phyloP scores from a whole-genome alignment of 495 filamentous ascomycete species.

The Sordaria brevicollis region DNA sequence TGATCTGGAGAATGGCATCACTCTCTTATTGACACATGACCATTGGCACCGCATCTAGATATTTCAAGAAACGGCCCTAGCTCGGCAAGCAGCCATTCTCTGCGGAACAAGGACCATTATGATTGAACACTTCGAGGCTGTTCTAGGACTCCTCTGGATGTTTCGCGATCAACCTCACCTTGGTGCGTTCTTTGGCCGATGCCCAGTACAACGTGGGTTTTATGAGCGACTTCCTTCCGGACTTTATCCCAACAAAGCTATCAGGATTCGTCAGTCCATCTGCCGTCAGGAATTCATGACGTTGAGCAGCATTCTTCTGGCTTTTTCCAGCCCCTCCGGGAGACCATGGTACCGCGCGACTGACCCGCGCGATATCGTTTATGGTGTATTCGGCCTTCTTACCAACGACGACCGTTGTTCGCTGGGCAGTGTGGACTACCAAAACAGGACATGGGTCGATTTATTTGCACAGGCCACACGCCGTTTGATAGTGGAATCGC shows the following conservation, averaged over 20 bases:
- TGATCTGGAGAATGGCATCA: background rate
- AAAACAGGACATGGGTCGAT: background rate
- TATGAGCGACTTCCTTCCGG: background rate
- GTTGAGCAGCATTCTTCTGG: background rate
- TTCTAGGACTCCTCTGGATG: background rate
- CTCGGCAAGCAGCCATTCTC: background rate
- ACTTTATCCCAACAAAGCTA: background rate
- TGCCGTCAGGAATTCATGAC: background rate
- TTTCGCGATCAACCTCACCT: background rate
- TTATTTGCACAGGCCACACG: background rate
- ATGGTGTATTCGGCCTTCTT: background rate
- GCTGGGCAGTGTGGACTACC: background rate
- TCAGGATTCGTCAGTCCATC: background rate
- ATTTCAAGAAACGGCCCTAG: background rate
- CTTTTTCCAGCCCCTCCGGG: background rate
- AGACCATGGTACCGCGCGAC: background rate
- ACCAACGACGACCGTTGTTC: background rate
- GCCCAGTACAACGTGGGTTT: background rate
- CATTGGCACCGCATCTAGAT: background rate
- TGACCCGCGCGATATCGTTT: background rate
- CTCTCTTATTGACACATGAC: background rate
- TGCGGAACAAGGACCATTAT: background rate
- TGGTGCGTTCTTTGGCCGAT: background rate
- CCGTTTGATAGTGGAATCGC: background rate
- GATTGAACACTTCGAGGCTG: background rate